A percentile compares a stretch with the other conserved stretches of the same genome.
These are phyloP conservation scores for Medicago truncatula DNA, from an alignment of 306 rosid genomes.

Conservation along the genomic window MtrunA17r5.0-ANR NC_053045.1:8436001-8436500, in stretches of 20 bases:
- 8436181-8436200: slow-evolving; percentile 77
- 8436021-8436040: slow-evolving; percentile 83
- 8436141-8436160: slow-evolving; percentile 69
- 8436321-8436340: slow-evolving; percentile 87
- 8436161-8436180: slow-evolving; percentile 89
- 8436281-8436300: slow-evolving; percentile 74
- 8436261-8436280: slow-evolving; percentile 73
- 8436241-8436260: slow-evolving; percentile 72
- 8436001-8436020: slow-evolving; percentile 88
- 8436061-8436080: slow-evolving; percentile 96
- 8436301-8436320: slow-evolving; percentile 91
- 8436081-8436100: slow-evolving; percentile 83
- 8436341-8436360: slow-evolving; percentile 59
- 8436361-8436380: slow-evolving; percentile 67
- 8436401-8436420: slow-evolving; percentile 79
- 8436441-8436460: slow-evolving; percentile 86
- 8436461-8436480: slow-evolving; percentile 78
- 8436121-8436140: slow-evolving; percentile 78
- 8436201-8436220: slow-evolving; percentile 66
- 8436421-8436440: slow-evolving; percentile 61
- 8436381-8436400: slow-evolving; percentile 77
- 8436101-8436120: slow-evolving; percentile 77
- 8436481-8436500: slow-evolving; percentile 90
- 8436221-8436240: slow-evolving; percentile 77
- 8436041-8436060: slow-evolving; percentile 84